Evolutionary conservation across 2,329 filamentous ascomycete species (phyloP).

Genomic region (Talaromyces atroroseus): DNA sequence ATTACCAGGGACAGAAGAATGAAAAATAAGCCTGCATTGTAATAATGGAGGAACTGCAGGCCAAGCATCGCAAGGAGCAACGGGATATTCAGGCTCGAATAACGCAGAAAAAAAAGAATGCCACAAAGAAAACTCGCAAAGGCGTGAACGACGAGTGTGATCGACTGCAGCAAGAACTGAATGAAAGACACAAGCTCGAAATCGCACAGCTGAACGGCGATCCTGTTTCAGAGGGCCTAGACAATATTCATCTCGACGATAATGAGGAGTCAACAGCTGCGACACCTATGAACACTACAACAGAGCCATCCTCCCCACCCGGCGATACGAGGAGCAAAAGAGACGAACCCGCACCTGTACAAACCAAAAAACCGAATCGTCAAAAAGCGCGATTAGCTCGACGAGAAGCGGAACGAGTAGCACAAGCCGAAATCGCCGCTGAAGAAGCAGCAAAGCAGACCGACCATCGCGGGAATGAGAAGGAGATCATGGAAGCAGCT

Average conservation of each 20-base stretch:
- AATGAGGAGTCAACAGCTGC: slow-evolving; percentile 15
- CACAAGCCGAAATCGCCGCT: slow-evolving; percentile 60
- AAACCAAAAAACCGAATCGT: slow-evolving; percentile 71
- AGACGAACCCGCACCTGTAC: slow-evolving; percentile 5
- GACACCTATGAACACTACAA: slow-evolving; percentile 12
- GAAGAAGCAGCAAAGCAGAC: slow-evolving; percentile 70
- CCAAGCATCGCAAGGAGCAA: slow-evolving; percentile 80
- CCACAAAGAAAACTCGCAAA: slow-evolving; percentile 73
- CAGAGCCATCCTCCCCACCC: slow-evolving; percentile 9
- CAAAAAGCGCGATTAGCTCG: slow-evolving; percentile 88
- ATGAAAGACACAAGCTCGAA: slow-evolving; percentile 50
- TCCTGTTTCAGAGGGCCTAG: slow-evolving; percentile 23
- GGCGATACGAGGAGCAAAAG: neutral
- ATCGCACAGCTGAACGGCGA: slow-evolving; percentile 41
- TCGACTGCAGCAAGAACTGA: slow-evolving; percentile 51
- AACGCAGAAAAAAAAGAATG: slow-evolving; percentile 94
- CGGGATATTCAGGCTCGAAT: slow-evolving; percentile 78
- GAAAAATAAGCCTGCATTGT: neutral
- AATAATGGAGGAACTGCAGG: slow-evolving; percentile 68
- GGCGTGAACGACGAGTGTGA: slow-evolving; percentile 64
- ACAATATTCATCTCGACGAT: slow-evolving; percentile 30
- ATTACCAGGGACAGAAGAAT: neutral
- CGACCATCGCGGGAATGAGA: slow-evolving; percentile 66
- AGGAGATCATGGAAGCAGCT: slow-evolving; percentile 61
- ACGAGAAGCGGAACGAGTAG: slow-evolving; percentile 77